These are phyloP conservation scores for Hericium rajendrae DNA, from an alignment of 768 basidiomycete species.

Conservation along the genomic window DNA sequence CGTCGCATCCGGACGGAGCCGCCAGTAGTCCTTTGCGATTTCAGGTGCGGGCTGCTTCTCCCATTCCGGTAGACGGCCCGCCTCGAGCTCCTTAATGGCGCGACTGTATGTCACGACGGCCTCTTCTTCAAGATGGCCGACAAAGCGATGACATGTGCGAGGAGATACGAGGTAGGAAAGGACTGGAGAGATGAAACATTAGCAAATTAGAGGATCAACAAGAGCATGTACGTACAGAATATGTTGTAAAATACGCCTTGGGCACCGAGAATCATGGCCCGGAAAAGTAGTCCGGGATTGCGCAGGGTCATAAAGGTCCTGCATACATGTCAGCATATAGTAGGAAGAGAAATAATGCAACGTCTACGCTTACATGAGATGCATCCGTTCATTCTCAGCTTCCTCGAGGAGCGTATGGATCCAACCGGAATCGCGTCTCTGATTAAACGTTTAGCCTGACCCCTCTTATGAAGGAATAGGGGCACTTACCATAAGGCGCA, in stretches of 20 bases:
- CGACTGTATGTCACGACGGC: conserved; percentile 87
- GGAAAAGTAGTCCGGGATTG: conserved; percentile 72
- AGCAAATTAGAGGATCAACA: neutral
- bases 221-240: conserved; percentile 52
- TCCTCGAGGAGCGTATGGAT: conserved; percentile 91
- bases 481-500: conserved; percentile 68
- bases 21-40: conserved; percentile 96
- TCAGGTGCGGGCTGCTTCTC: conserved; percentile 63
- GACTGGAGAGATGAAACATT: conserved; percentile 31
- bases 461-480: conserved; percentile 1
- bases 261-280: conserved; percentile 74
- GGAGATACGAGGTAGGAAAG: conserved; percentile 72
- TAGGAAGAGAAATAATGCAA: neutral
- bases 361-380: conserved; percentile 54
- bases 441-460: neutral
- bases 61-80: conserved; percentile 78
- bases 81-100: conserved; percentile 76
- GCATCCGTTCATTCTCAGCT: conserved; percentile 97
- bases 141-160: conserved; percentile 78
- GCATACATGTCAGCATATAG: conserved; percentile 9
- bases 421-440: conserved; percentile 60
- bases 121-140: conserved; percentile 90
- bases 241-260: conserved; percentile 89
- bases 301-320: conserved; percentile 95
- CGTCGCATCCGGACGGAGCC: conserved; percentile 60